Conservation (phyloP, 2,329 filamentous ascomycete genomes). For the Stagonosporopsis tanaceti region DNA sequence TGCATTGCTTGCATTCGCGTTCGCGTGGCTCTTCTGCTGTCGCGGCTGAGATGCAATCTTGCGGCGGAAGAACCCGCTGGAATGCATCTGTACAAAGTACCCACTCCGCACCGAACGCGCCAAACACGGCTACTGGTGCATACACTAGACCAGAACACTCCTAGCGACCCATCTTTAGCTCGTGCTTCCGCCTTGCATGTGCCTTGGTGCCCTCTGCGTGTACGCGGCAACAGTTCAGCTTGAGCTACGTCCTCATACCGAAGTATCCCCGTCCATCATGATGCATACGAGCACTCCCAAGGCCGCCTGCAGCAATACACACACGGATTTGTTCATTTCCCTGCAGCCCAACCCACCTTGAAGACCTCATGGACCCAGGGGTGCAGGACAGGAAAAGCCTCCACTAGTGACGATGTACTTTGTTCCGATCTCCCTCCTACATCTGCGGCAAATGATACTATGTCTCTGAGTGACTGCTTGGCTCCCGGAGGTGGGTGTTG, state of each 20-base stretch:
- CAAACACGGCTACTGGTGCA: not conserved
- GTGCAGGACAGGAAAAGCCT: not conserved
- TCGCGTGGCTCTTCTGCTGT: constrained; percentile 7
- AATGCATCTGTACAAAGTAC: constrained; percentile 1
- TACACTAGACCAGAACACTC: constrained; percentile 2
- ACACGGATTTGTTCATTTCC: not conserved
- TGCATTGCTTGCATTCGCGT: constrained; percentile 13
- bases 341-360: not conserved
- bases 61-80: constrained; percentile 5
- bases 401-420: not conserved
- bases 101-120: constrained; percentile 4
- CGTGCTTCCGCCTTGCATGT: constrained; percentile 24
- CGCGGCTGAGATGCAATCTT: not conserved
- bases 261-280: constrained; percentile 20
- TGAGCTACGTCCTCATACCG: constrained; percentile 18
- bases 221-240: constrained; percentile 23
- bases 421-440: not conserved
- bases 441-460: not conserved
- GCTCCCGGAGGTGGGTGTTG: no score
- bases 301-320: not conserved
- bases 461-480: not conserved
- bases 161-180: constrained; percentile 22
- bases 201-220: constrained; percentile 7
- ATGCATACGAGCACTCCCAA: constrained; percentile 10
- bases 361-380: not conserved